Percentiles rank a stretch among this genome's conserved stretches.
These are phyloP conservation scores for Claviceps cyperi DNA, from an alignment of 2,329 filamentous ascomycete species.

Conservation along the genomic window DNA sequence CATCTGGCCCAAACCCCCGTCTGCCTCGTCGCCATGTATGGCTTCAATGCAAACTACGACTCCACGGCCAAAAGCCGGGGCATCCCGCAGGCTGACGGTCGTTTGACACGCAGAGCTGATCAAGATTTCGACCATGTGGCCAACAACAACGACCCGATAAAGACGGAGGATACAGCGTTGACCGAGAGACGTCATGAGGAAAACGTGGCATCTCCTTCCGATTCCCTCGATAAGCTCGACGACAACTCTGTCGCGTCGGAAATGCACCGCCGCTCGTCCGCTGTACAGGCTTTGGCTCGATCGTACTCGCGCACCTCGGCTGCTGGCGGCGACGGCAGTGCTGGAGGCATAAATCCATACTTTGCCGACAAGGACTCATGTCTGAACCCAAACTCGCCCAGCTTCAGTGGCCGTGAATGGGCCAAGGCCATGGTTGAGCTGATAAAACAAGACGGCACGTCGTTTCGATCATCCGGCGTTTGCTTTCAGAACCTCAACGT, in stretches of 20 bases:
- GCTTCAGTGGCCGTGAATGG: slow-evolving; percentile 44
- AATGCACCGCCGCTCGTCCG: slow-evolving; percentile 34
- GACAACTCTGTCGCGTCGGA: slow-evolving; percentile 19
- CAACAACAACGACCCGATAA: slow-evolving; percentile 15
- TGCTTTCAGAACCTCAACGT: slow-evolving; percentile 54
- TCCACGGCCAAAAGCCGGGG: slow-evolving; percentile 29
- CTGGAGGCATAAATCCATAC: slow-evolving; percentile 32
- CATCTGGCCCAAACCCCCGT: not conserved
- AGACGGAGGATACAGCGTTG: slow-evolving; percentile 22
- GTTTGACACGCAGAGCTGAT: slow-evolving; percentile 9
- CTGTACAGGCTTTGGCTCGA: slow-evolving; percentile 41
- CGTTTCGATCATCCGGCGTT: slow-evolving; percentile 48
- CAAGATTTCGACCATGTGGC: slow-evolving; percentile 13
- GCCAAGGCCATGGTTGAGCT: slow-evolving; percentile 43
- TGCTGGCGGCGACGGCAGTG: slow-evolving; percentile 9
- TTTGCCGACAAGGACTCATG: slow-evolving; percentile 31
- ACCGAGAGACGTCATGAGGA: slow-evolving; percentile 21
- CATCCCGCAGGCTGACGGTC: slow-evolving; percentile 17
- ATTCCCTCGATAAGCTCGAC: slow-evolving; percentile 16
- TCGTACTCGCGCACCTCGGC: slow-evolving; percentile 37
- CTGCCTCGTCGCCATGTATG: slow-evolving; percentile 8
- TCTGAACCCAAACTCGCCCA: slow-evolving; percentile 36
- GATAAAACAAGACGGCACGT: slow-evolving; percentile 34
- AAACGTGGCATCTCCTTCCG: slow-evolving; percentile 15
- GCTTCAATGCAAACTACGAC: slow-evolving; percentile 30